phyloP scores from a whole-genome alignment of 768 basidiomycete species.

The Mycena pura region DNA sequence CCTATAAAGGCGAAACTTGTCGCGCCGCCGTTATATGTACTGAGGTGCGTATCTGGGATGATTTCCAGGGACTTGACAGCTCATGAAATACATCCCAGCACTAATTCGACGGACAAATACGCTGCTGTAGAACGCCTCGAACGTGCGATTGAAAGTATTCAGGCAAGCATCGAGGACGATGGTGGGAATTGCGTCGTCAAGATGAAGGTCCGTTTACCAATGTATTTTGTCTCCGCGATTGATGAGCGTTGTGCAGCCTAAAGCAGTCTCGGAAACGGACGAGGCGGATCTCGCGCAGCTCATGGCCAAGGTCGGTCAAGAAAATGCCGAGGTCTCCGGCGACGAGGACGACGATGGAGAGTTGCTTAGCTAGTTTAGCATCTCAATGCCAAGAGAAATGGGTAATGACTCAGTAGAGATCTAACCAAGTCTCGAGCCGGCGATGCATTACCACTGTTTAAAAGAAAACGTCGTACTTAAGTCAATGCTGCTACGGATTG shows the following conservation, averaged over 20 bases:
- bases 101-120: constrained; percentile 97
- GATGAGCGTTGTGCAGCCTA: constrained; percentile 66
- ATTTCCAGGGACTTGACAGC: not conserved
- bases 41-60: constrained; percentile 46
- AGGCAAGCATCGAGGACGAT: constrained; percentile 79
- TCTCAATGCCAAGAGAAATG: too few relatives aligned
- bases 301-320: constrained; percentile 92
- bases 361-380: too few relatives aligned
- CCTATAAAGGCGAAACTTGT: constrained; percentile 98
- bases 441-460: constrained; percentile 22
- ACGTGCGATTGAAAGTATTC: constrained; percentile 91
- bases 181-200: constrained; percentile 91
- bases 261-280: constrained; percentile 96
- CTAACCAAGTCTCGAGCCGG: too few relatives aligned
- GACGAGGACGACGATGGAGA: constrained; percentile 85
- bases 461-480: not conserved
- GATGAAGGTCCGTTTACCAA: constrained; percentile 79
- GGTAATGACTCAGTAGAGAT: too few relatives aligned
- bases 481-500: constrained; percentile 15
- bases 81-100: constrained; percentile 43
- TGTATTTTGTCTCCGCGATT: not conserved
- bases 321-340: constrained; percentile 96
- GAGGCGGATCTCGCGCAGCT: constrained; percentile 96
- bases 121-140: constrained; percentile 93
- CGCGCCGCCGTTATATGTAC: constrained; percentile 94